Evolutionary conservation across 495 filamentous ascomycete species (phyloP).

Genomic region (Annulohypoxylon maeteangense): DNA sequence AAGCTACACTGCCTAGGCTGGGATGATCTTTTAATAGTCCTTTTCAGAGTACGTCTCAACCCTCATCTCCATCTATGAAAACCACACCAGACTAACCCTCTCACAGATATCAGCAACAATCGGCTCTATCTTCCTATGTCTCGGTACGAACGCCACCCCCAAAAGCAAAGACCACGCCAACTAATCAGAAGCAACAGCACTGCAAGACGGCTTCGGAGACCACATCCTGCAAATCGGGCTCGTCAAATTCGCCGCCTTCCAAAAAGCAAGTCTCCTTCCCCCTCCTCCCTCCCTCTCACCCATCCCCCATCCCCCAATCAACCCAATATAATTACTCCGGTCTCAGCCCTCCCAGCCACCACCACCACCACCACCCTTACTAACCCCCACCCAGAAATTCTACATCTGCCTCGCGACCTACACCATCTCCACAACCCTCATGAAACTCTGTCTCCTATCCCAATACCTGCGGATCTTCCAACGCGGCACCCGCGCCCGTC

Average conservation of each 20-base stretch:
- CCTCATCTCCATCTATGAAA: background rate
- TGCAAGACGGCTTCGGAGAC: constrained; percentile 46
- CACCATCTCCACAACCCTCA: constrained; percentile 44
- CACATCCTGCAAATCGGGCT: constrained; percentile 36
- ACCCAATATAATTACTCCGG: no score
- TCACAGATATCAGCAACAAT: constrained; percentile 39
- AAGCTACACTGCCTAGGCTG: constrained; percentile 42
- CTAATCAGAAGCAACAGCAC: constrained; percentile 36
- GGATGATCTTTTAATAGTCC: constrained; percentile 47
- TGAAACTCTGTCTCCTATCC: constrained; percentile 43
- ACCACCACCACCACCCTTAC: background rate
- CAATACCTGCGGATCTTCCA: constrained; percentile 48
- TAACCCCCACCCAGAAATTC: constrained; percentile 39
- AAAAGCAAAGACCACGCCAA: background rate
- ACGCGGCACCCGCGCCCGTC: constrained; percentile 17
- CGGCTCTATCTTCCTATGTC: constrained; percentile 39
- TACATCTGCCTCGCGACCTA: constrained; percentile 45
- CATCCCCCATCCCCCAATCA: background rate
- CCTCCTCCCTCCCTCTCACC: background rate
- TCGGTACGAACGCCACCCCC: constrained; percentile 28
- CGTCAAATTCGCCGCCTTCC: constrained; percentile 33
- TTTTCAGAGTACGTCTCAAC: constrained; percentile 40
- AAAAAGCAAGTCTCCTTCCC: constrained; percentile 31
- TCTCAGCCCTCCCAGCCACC: background rate
- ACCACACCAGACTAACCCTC: background rate